These are phyloP conservation scores for Shiraia sp. DNA, from an alignment of 2,329 filamentous ascomycete genomes.

Conservation along the genomic window DNA sequence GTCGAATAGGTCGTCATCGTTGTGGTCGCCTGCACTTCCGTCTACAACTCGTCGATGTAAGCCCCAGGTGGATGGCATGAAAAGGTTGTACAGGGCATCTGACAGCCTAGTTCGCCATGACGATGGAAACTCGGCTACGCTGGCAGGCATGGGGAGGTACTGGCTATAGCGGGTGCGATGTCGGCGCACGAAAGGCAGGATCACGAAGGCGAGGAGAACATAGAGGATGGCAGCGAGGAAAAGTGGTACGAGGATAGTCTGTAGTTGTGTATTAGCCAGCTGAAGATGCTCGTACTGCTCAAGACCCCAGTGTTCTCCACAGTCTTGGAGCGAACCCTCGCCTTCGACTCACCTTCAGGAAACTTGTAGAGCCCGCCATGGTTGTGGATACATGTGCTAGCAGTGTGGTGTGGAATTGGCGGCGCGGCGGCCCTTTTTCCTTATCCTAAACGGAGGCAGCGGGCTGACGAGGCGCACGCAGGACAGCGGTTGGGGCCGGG, in stretches of 20 bases:
- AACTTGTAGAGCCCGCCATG: slow-evolving; percentile 41
- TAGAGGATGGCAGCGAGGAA: slow-evolving; percentile 50
- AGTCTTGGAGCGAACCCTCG: neutral
- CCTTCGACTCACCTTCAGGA: slow-evolving; percentile 36
- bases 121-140: slow-evolving; percentile 16
- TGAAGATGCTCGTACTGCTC: too few relatives aligned
- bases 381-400: slow-evolving; percentile 9
- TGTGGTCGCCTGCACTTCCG: slow-evolving; percentile 28
- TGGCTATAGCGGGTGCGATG: slow-evolving; percentile 51
- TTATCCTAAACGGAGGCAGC: too few relatives aligned
- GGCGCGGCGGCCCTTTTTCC: too few relatives aligned
- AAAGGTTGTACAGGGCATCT: slow-evolving; percentile 39
- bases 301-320: too few relatives aligned
- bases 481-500: too few relatives aligned
- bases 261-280: slow-evolving; percentile 13
- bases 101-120: slow-evolving; percentile 42
- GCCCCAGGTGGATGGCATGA: slow-evolving; percentile 36
- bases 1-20: slow-evolving; percentile 47
- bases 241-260: slow-evolving; percentile 53
- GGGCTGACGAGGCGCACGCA: too few relatives aligned
- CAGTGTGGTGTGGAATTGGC: too few relatives aligned
- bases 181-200: slow-evolving; percentile 51
- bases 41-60: slow-evolving; percentile 31
- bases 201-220: slow-evolving; percentile 44
- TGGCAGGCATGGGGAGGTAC: slow-evolving; percentile 47